Conservation (phyloP, 768 basidiomycete species). For the Macrolepiota fuliginosa region DNA sequence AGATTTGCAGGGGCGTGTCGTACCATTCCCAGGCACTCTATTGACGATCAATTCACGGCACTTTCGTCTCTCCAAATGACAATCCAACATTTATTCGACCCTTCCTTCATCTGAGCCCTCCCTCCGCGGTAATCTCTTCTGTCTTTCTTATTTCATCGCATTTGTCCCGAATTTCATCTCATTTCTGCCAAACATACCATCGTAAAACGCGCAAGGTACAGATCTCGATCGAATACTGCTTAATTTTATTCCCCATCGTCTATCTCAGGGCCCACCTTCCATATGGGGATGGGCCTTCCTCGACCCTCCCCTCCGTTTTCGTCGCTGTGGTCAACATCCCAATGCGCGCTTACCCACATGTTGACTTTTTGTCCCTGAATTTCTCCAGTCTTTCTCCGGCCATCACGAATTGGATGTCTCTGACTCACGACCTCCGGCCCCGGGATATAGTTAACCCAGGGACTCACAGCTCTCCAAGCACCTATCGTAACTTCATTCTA, state of each 20-base stretch:
- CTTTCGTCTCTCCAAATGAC: not conserved
- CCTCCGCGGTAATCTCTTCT: not conserved
- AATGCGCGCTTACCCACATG: not conserved
- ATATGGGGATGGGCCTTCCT: not conserved
- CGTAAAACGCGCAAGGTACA: not conserved
- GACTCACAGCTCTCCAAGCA: too few species aligned
- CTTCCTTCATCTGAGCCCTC: not conserved
- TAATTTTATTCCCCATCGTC: not conserved
- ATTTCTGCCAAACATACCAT: not conserved
- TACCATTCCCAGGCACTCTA: constrained; percentile 1
- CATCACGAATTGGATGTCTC: not conserved
- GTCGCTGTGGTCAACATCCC: not conserved
- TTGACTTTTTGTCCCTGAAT: not conserved
- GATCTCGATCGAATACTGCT: not conserved
- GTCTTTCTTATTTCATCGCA: not conserved
- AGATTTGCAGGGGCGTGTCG: constrained; percentile 2
- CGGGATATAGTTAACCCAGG: not conserved
- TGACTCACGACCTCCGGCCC: not conserved
- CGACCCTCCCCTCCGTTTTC: not conserved
- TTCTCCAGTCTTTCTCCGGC: constrained; percentile 3
- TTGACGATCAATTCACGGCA: not conserved
- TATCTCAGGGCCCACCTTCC: not conserved
- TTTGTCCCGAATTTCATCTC: not conserved
- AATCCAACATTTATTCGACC: not conserved
- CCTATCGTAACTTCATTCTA: too few species aligned